Base-by-base conservation (phyloP, 176 grass and related monocot species). In the Bolboschoenus planiculmis region DNA sequence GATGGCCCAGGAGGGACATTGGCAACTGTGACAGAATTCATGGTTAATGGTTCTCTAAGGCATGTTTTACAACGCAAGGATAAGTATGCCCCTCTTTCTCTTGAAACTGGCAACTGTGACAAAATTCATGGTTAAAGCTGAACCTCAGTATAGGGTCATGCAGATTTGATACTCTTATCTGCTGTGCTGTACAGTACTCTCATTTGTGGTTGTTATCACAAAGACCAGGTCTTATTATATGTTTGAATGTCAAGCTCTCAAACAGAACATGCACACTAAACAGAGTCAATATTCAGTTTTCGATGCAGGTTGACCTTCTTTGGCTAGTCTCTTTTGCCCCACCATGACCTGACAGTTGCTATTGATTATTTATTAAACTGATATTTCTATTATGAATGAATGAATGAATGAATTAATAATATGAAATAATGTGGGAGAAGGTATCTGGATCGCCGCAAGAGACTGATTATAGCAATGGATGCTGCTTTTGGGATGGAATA, bases 31-130 rank as follows among this genome's bases (percentile, higher is more conserved):
- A 93, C 93, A 16, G 93, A 97, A 83, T 97, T 97, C 77, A 97
- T 97, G 93, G 93, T 97, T 87, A 97, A 97, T 91, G 93, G 93
- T 78, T 97, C 93, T 88, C 93, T 97, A 84, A 83, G 95, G 81
- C 95, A 93, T 84, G 95, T 98, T 66, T 85, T 98, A 81, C 90
- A 92, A 85, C 88, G 95, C 36, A 98, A 97, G 87, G 93, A 98
- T 86, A 98, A 90, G 95, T 98, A 93, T 87, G 33, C 74, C 20
- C 33, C 87, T 84, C 37, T 91, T 73, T 43, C 73, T 71, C 26
- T 86, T 74, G 27, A 84, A 71, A 48, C 34, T 86, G 79, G 87
- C 13, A 83, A n/a, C 37, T 21, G 14, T 85, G 9, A 14, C 15
- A 53, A 77, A 31, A 31, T 77, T 31, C 20, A 33, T n/a, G n/a